phyloP scores from a whole-genome alignment of 176 grass and related monocot genomes.

The Lolium multiflorum region DNA sequence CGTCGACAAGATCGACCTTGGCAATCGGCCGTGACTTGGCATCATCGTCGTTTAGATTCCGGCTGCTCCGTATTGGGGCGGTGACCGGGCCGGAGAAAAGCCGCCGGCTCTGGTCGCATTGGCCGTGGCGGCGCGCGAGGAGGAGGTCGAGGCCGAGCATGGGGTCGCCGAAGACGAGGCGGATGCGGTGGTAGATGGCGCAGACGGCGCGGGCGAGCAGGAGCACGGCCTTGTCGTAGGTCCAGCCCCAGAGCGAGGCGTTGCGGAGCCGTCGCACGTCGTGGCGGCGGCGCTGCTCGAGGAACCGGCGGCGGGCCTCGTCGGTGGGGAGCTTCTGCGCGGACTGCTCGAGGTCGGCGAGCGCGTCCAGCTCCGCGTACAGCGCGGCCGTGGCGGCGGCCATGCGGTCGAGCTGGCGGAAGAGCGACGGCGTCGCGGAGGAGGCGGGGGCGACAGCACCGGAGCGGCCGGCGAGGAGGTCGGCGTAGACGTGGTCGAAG shows the following conservation, averaged over 20 bases:
- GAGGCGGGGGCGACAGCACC: constrained; percentile 45
- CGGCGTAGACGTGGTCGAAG: constrained; percentile 94
- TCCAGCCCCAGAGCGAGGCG: constrained; percentile 84
- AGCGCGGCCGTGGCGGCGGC: constrained; percentile 70
- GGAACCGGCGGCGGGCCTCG: constrained; percentile 68
- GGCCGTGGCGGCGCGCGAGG: background rate
- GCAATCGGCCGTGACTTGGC: constrained; percentile 51
- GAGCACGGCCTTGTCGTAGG: constrained; percentile 83
- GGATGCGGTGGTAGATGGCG: constrained; percentile 69
- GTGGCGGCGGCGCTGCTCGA: constrained; percentile 77
- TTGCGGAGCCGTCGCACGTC: constrained; percentile 73
- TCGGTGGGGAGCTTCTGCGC: constrained; percentile 70
- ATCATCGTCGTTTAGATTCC: background rate
- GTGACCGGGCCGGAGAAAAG: constrained; percentile 58
- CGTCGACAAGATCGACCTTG: constrained; percentile 42
- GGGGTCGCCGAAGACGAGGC: constrained; percentile 74
- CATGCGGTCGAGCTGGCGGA: constrained; percentile 88
- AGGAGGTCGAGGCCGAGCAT: constrained; percentile 63
- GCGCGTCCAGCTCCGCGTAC: constrained; percentile 74
- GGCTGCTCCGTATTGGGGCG: background rate
- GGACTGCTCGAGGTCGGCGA: constrained; percentile 81
- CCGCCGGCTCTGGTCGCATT: constrained; percentile 47
- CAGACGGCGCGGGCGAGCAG: constrained; percentile 82
- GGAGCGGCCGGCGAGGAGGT: constrained; percentile 78
- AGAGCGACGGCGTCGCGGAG: constrained; percentile 44